Evolutionary conservation across 768 basidiomycete species (phyloP).

Genomic region (Amanita jacksonii): DNA sequence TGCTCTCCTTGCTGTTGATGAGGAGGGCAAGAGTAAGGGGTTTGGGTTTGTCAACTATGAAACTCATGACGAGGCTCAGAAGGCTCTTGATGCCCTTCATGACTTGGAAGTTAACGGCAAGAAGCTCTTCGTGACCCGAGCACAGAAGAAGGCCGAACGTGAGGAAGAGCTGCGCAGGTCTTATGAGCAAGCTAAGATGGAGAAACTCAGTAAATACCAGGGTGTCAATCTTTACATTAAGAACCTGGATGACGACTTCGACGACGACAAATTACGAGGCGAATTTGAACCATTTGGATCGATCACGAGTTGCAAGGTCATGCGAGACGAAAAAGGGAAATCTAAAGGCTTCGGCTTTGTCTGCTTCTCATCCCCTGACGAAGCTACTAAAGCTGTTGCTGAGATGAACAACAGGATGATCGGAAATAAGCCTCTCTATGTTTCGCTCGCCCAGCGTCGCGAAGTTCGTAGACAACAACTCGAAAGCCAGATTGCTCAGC

Average conservation of each 20-base stretch:
- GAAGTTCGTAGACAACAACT: slow-evolving; percentile 97
- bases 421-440: slow-evolving; percentile 95
- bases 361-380: slow-evolving; percentile 96
- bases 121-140: slow-evolving; percentile 92
- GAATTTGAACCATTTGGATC: slow-evolving; percentile 97
- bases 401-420: slow-evolving; percentile 99
- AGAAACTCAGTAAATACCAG: slow-evolving; percentile 96
- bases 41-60: slow-evolving; percentile 99
- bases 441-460: slow-evolving; percentile 95
- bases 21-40: slow-evolving; percentile 88
- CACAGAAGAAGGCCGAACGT: slow-evolving; percentile 97
- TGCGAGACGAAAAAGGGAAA: slow-evolving; percentile 90
- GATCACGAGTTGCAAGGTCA: slow-evolving; percentile 98
- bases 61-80: slow-evolving; percentile 83
- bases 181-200: slow-evolving; percentile 94
- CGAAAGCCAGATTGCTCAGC: slow-evolving; percentile 97
- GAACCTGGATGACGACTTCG: slow-evolving; percentile 96
- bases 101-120: slow-evolving; percentile 77
- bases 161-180: slow-evolving; percentile 92
- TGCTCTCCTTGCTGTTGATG: slow-evolving; percentile 74
- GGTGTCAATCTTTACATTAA: slow-evolving; percentile 99
- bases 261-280: slow-evolving; percentile 92
- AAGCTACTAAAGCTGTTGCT: slow-evolving; percentile 97
- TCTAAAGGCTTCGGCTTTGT: slow-evolving; percentile 99
- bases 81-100: slow-evolving; percentile 83